These are phyloP conservation scores for Apostasia shenzhenica DNA, from an alignment of 106 monocot species.

Conservation along the genomic window DNA sequence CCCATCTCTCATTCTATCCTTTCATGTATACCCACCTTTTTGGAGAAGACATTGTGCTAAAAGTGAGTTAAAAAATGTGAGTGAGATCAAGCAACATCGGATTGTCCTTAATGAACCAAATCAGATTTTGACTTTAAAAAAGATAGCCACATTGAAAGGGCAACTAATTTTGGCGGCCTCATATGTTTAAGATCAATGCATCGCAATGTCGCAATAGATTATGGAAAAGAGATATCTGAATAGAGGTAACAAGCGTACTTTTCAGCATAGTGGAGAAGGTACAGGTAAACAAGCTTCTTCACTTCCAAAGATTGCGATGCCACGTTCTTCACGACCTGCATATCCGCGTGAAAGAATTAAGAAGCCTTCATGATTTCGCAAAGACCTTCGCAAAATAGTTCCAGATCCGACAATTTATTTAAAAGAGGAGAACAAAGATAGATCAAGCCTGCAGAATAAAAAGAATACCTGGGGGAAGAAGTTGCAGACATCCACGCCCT, in stretches of 20 bases:
- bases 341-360: neutral
- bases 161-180: too few species aligned
- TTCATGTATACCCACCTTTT: too few species aligned
- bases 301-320: conserved; percentile 81
- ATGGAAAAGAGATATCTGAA: neutral
- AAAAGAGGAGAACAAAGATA: neutral
- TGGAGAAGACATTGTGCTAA: too few species aligned
- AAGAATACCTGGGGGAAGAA: conserved; percentile 84
- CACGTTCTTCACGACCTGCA: conserved; percentile 93
- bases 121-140: too few species aligned
- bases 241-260: conserved; percentile 40
- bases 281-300: conserved; percentile 95
- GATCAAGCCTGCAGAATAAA: neutral
- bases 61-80: too few species aligned
- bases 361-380: too few species aligned
- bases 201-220: too few species aligned
- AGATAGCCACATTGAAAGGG: too few species aligned
- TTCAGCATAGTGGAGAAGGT: conserved; percentile 88
- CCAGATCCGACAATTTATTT: neutral
- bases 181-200: too few species aligned
- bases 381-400: neutral
- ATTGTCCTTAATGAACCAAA: too few species aligned
- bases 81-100: too few species aligned
- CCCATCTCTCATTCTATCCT: too few species aligned
- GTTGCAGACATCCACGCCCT: conserved; percentile 85